phyloP scores from a whole-genome alignment of 345 rosid genomes.

The Linum trigynum region DNA sequence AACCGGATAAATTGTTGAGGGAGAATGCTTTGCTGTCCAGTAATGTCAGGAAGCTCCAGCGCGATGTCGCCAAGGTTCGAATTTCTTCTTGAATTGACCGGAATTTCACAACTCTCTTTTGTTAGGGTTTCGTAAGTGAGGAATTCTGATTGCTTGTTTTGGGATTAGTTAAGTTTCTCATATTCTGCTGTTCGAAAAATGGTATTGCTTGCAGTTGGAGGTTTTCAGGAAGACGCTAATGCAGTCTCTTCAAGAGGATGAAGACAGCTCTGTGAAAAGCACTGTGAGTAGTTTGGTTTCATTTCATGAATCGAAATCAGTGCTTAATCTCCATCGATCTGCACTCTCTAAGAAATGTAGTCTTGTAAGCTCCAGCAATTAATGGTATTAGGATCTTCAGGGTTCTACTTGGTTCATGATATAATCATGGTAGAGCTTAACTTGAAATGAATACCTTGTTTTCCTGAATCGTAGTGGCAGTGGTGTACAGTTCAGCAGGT shows the following conservation, averaged over 20 bases:
- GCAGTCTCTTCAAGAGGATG: slow-evolving; percentile 88
- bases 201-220: slow-evolving; percentile 52
- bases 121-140: not conserved
- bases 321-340: no score
- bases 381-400: no score
- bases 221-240: slow-evolving; percentile 81
- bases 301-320: not conserved
- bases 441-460: no score
- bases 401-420: no score
- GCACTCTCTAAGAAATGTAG: no score
- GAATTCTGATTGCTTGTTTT: not conserved
- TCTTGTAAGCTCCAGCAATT: no score
- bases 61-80: slow-evolving; percentile 85
- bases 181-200: not conserved
- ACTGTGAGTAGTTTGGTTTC: not conserved
- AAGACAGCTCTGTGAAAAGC: slow-evolving; percentile 44
- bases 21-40: slow-evolving; percentile 53
- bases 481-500: no score
- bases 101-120: not conserved
- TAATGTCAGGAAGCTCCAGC: slow-evolving; percentile 74
- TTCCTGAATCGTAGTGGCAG: no score
- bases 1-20: slow-evolving; percentile 60
- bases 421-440: no score
- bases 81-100: not conserved
- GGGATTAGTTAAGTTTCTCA: not conserved